These are phyloP conservation scores for Phytophthora niederhauseri DNA, from an alignment of 352 stramenopile species.

Conservation along the genomic window DNA sequence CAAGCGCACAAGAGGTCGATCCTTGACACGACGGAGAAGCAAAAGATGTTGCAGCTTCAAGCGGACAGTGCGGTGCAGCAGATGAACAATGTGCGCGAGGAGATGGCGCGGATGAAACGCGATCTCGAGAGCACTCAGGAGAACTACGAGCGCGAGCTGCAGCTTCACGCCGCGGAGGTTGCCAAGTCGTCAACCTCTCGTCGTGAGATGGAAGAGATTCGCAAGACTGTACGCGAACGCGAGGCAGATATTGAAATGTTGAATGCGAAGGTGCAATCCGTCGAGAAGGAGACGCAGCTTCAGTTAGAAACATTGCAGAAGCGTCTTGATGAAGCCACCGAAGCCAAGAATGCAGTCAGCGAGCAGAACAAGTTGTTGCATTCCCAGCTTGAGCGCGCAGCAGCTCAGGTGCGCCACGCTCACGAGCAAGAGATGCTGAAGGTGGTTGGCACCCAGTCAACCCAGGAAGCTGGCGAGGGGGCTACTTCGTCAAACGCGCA, in stretches of 20 bases:
- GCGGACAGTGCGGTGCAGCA: constrained; percentile 49
- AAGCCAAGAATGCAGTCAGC: constrained; percentile 52
- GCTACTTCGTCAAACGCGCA: constrained; percentile 24
- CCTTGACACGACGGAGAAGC: constrained; percentile 49
- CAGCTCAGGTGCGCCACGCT: constrained; percentile 57
- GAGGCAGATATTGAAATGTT: constrained; percentile 47
- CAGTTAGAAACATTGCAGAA: constrained; percentile 55
- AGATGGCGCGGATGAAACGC: constrained; percentile 48
- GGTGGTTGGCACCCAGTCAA: constrained; percentile 21
- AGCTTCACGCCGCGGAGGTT: constrained; percentile 75
- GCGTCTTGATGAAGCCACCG: constrained; percentile 49
- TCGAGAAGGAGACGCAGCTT: constrained; percentile 44
- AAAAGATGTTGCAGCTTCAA: constrained; percentile 55
- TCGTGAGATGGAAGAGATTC: constrained; percentile 59
- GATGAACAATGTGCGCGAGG: constrained; percentile 50
- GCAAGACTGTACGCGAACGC: constrained; percentile 43
- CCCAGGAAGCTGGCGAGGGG: constrained; percentile 35
- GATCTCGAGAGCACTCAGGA: constrained; percentile 60
- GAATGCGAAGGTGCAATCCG: constrained; percentile 42
- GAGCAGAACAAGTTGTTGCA: constrained; percentile 83
- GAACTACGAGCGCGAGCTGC: constrained; percentile 88
- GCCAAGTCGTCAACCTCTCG: constrained; percentile 55
- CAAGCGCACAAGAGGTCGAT: constrained; percentile 44
- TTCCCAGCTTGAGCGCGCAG: constrained; percentile 68
- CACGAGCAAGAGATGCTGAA: constrained; percentile 65